Conservation (phyloP, 352 stramenopile species). For the Elongisporangium undulatum region DNA sequence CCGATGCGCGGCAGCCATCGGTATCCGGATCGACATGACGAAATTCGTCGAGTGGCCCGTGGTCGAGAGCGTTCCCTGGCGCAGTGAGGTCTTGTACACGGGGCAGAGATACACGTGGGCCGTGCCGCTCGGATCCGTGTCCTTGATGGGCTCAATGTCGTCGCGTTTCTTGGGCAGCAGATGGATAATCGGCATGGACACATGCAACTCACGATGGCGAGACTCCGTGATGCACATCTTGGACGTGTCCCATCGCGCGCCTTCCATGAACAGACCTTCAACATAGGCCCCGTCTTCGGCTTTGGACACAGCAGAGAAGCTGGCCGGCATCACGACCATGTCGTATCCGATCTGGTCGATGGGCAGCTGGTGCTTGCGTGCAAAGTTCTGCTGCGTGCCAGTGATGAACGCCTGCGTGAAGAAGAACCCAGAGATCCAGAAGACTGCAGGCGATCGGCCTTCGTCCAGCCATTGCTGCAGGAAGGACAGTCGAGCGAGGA, state of each 20-base stretch:
- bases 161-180: slow-evolving; percentile 74
- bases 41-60: slow-evolving; percentile 96
- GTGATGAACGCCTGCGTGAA: slow-evolving; percentile 95
- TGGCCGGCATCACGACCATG: slow-evolving; percentile 71
- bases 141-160: slow-evolving; percentile 86
- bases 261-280: slow-evolving; percentile 89
- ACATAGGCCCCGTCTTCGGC: slow-evolving; percentile 88
- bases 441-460: slow-evolving; percentile 73
- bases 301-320: slow-evolving; percentile 37
- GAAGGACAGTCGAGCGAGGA: slow-evolving; percentile 78
- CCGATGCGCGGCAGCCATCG: slow-evolving; percentile 79
- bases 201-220: slow-evolving; percentile 80
- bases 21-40: slow-evolving; percentile 92
- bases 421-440: slow-evolving; percentile 94
- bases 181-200: slow-evolving; percentile 83
- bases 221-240: slow-evolving; percentile 80
- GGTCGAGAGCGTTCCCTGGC: slow-evolving; percentile 89
- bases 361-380: slow-evolving; percentile 85
- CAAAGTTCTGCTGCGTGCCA: slow-evolving; percentile 92
- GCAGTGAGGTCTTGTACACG: slow-evolving; percentile 91
- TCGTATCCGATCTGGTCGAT: slow-evolving; percentile 91
- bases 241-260: slow-evolving; percentile 76
- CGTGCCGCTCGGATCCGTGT: slow-evolving; percentile 86
- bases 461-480: slow-evolving; percentile 82
- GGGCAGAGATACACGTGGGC: slow-evolving; percentile 90